Evolutionary conservation across 495 filamentous ascomycete species (phyloP), one percentile per base, ranked within the genome.

Genomic region (Penicillium egyptiacum): DNA sequence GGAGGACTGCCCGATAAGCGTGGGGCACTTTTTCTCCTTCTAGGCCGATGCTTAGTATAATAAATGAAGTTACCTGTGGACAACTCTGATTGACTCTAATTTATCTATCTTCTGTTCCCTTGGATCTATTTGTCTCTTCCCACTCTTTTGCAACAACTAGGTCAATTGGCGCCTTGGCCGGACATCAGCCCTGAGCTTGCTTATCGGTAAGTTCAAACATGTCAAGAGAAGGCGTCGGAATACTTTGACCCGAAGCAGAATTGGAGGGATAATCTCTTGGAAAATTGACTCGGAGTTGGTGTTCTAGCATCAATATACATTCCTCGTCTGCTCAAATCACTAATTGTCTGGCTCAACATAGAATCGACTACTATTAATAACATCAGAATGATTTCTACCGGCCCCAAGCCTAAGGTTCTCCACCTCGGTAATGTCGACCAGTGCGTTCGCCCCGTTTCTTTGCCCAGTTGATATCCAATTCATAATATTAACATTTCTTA

Each of bases 371-470:
- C 2, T 22, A 28, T 30, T 17, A 43, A 28, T 12, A 19, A 11
- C 6, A 28, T 33, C 41, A 28, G 7, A 23, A 71, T 71, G 67
- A 43, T 46, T 28, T 60, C 64, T 6, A 59, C 46, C 16, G 23
- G 37, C 17, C 8, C 64, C 11, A 80, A 75, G 59, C 80, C 79
- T 51, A 82, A 83, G 56, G 74, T 83, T 23, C 80, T 87, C 20
- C 72, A 83, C 26, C 72, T 87, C 3, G 84, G 83, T 16, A 31
- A 26, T 9, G 50, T 59, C 12, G 65, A 73, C n/a, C 82, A 86
- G 79, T 55, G 4, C 2, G 53, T 47, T 17, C 43, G 1, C 12
- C 17, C 23, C 17, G 17, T 41, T 1, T 2, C 5, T 22, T 23
- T 14, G 19, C 11, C 4, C 7, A 31, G 37, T 22, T 14, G 19